Base-by-base conservation (phyloP, 148 eudicot species). In the Bassia scoparia region DNA sequence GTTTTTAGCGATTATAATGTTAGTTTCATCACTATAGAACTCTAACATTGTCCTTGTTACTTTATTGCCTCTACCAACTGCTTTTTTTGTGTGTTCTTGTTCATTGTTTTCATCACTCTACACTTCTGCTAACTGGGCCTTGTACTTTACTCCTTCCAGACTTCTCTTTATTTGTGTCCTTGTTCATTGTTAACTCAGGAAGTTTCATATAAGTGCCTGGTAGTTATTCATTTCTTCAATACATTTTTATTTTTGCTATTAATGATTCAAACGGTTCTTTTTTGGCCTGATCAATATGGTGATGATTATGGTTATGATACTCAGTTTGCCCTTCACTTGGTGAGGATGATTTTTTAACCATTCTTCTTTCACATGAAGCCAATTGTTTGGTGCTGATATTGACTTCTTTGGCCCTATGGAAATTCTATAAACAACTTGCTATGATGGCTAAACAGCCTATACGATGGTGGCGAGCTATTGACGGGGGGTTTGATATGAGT, bases 401-500 rank as follows among this genome's bases (percentile, higher is more conserved):
- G 78, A 94, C 96, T 67, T 83, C 89, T 29, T 34, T 83, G 20
- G 86, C 97, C 18, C 89, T 91, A 63, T 23, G 61, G 26, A 20
- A 89, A 76, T 89, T 91, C 11, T 94, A 94, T 78, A 76, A 88
- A 74, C 98, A 91, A 81, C 96, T 91, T 69, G 90, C 83, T 50
- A 70, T 72, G 3, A 88, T 94, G 98, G 93, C 98, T 64, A 89
- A 76, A 73, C 96, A 48, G 49, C 84, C 12, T 91, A 87, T 69
- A 74, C 84, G 83, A 76, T 61, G 80, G 70, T 48, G 97, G 93
- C 24, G 98, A 94, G 43, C 93, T 67, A 67, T 87, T 11, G 98
- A 94, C 82, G 98, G 98, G 23, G 98, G 98, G 18, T 89, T 85
- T 80, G 97, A 91, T 86, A 89, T 94, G 98, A 88, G 87, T 63